Evolutionary conservation across 495 filamentous ascomycete genomes (phyloP).

Genomic region (Gamarada debralockiae): DNA sequence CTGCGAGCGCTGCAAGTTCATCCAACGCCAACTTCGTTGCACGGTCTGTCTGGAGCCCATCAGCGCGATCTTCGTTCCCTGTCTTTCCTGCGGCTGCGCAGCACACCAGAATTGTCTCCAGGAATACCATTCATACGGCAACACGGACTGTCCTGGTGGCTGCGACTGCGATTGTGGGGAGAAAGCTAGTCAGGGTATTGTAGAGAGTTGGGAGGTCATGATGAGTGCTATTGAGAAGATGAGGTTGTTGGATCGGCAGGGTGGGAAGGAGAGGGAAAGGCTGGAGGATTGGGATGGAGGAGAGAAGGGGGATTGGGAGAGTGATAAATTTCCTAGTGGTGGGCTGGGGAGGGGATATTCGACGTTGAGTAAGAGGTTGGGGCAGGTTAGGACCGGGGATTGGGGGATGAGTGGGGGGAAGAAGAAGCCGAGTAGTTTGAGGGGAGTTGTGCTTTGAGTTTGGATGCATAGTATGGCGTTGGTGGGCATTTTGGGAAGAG

Average conservation of each 20-base stretch:
- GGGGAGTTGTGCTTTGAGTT: constrained; percentile 12
- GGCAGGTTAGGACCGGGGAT: constrained; percentile 22
- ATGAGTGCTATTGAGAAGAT: constrained; percentile 24
- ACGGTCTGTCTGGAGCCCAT: constrained; percentile 57
- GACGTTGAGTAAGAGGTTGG: constrained; percentile 19
- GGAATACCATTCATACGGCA: constrained; percentile 44
- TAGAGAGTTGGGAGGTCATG: constrained; percentile 29
- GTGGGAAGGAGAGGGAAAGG: neutral
- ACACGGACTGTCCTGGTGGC: constrained; percentile 38
- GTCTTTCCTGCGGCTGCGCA: constrained; percentile 58
- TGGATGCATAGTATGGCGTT: neutral
- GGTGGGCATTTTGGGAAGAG: neutral
- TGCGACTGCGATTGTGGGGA: constrained; percentile 36
- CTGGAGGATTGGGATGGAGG: constrained; percentile 19
- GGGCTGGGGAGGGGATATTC: constrained; percentile 17
- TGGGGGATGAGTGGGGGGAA: constrained; percentile 19
- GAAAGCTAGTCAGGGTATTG: constrained; percentile 21
- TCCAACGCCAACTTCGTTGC: constrained; percentile 52
- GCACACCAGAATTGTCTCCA: constrained; percentile 51
- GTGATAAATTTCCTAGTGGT: neutral
- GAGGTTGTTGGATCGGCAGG: constrained; percentile 12
- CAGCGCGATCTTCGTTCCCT: constrained; percentile 51
- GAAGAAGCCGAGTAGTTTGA: constrained; percentile 24
- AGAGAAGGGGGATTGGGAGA: constrained; percentile 20
- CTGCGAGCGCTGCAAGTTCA: constrained; percentile 46